These are phyloP conservation scores for Cystobasidiaceae sp. DNA, from an alignment of 1,284 basidiomycete genomes.

Conservation along the genomic window DNA sequence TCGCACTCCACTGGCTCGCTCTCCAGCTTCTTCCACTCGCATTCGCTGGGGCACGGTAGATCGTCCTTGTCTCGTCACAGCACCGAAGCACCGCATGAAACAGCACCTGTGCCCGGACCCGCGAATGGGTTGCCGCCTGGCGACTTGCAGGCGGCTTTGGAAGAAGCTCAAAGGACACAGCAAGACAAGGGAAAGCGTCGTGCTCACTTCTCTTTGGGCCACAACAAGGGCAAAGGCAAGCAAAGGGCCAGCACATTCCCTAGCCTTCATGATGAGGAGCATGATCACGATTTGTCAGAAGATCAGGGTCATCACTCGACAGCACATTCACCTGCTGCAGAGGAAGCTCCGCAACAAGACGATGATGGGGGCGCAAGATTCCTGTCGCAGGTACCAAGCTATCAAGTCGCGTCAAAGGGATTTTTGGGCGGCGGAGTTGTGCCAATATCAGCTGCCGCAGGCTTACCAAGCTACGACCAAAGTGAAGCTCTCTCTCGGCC, in stretches of 20 bases:
- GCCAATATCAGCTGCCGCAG: constrained; percentile 54
- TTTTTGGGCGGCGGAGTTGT: constrained; percentile 79
- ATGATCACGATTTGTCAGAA: constrained; percentile 1
- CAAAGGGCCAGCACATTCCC: constrained; percentile 4
- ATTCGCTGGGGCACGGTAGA: neutral
- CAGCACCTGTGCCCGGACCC: neutral
- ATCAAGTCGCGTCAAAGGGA: constrained; percentile 69
- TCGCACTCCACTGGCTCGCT: constrained; percentile 10
- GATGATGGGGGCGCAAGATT: constrained; percentile 20
- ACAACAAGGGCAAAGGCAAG: constrained; percentile 15
- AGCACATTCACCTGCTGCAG: neutral
- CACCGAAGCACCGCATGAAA: neutral
- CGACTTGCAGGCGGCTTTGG: constrained; percentile 16
- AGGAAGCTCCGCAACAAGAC: neutral
- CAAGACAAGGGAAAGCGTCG: constrained; percentile 12
- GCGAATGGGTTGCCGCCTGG: neutral
- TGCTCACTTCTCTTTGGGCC: constrained; percentile 6
- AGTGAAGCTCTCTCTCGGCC: constrained; percentile 21
- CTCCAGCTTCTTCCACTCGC: constrained; percentile 8
- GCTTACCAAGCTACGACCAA: constrained; percentile 33
- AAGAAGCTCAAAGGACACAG: constrained; percentile 19
- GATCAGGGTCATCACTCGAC: neutral
- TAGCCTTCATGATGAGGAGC: constrained; percentile 8
- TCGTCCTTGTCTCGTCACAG: neutral
- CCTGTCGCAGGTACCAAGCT: constrained; percentile 63